Percentiles rank a stretch among this genome's conserved stretches.
These are phyloP conservation scores for Leccinellum albellum DNA, from an alignment of 768 basidiomycete species.

Conservation along the genomic window DNA sequence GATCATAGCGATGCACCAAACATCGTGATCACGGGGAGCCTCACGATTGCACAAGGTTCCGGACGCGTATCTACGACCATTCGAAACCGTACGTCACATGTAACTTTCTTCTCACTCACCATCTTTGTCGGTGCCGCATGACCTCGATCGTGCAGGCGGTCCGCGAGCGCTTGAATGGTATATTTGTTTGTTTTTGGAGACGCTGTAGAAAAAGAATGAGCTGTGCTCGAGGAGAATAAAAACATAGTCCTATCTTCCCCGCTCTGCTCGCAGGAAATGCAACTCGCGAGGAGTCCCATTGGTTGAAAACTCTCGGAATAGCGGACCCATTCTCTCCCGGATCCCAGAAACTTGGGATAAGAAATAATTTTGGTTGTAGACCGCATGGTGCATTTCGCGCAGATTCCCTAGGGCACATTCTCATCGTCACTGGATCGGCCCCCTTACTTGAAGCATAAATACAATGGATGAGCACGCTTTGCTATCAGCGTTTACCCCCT, in stretches of 20 bases:
- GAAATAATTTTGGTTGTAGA: neutral
- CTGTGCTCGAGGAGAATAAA: neutral
- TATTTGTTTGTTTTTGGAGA: neutral
- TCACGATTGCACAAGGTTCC: neutral
- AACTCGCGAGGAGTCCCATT: neutral
- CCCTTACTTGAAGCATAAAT: slow-evolving; percentile 10
- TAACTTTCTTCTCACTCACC: neutral
- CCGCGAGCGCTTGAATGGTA: neutral
- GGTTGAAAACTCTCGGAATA: neutral
- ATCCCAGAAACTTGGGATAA: neutral
- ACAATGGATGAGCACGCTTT: neutral
- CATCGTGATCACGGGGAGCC: neutral
- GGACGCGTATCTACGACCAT: neutral
- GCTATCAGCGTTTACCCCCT: neutral
- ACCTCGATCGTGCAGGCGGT: slow-evolving; percentile 2
- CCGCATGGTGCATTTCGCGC: slow-evolving; percentile 6
- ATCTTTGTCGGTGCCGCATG: neutral
- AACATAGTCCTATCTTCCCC: neutral
- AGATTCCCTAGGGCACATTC: neutral
- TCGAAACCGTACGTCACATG: slow-evolving; percentile 1
- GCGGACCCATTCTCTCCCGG: neutral
- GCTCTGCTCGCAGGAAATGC: neutral
- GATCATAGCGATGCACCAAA: neutral
- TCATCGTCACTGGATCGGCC: slow-evolving; percentile 1
- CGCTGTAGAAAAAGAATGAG: neutral